phyloP scores from a whole-genome alignment of 140 eudicot species.

The Bidens hawaiensis region DNA sequence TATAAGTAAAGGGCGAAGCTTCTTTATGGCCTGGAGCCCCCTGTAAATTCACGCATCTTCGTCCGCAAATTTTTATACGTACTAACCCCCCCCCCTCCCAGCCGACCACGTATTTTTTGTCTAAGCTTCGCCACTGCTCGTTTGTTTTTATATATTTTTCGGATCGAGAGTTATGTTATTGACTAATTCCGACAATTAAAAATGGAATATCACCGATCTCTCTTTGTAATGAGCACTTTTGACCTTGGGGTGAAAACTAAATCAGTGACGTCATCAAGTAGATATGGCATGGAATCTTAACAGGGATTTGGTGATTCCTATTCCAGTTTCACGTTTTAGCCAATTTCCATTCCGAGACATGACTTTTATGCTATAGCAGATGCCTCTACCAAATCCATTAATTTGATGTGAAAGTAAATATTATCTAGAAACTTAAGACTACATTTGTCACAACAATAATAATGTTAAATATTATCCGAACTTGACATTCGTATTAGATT shows the following conservation, averaged over 20 bases:
- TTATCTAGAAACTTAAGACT: slow-evolving; percentile 14
- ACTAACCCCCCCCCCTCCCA: too few relatives aligned
- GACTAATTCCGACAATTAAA: background rate
- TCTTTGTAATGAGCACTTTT: slow-evolving; percentile 5
- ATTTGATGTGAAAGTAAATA: background rate
- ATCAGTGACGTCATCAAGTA: background rate
- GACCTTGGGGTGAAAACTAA: slow-evolving; percentile 6
- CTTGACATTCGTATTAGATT: background rate
- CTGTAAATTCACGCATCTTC: too few relatives aligned
- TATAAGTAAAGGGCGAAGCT: too few relatives aligned
- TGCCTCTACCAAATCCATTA: slow-evolving; percentile 9
- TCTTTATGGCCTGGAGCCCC: too few relatives aligned
- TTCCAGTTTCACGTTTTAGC: background rate
- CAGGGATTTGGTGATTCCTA: background rate
- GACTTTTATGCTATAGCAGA: slow-evolving; percentile 23
- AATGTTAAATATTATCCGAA: background rate
- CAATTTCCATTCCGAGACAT: background rate
- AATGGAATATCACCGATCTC: background rate
- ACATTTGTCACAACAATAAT: background rate
- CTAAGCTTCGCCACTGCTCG: too few relatives aligned
- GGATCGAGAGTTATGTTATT: background rate
- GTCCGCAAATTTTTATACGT: too few relatives aligned
- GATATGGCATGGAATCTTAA: background rate
- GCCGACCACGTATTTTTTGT: too few relatives aligned
- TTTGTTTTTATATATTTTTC: background rate